Conservation (phyloP, 192 early-diverging fungal genomes). For the Cetraspora pellucida region DNA sequence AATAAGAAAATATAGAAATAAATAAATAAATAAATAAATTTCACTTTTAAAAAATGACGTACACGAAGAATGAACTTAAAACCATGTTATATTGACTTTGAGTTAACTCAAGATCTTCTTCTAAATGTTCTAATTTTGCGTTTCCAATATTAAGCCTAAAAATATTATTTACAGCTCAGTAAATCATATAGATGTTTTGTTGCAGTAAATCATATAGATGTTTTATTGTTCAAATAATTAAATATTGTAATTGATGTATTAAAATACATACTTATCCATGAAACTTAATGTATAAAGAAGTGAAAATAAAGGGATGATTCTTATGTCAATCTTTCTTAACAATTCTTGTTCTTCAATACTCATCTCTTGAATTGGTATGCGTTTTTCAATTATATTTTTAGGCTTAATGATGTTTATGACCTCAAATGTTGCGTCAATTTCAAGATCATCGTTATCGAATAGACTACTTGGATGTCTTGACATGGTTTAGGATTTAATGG, state of each 20-base stretch:
- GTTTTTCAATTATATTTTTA: no score
- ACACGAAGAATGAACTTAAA: conserved; percentile 68
- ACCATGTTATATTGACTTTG: conserved; percentile 58
- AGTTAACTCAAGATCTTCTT: conserved; percentile 45
- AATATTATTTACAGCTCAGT: background rate
- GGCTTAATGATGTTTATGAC: no score
- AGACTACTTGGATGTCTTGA: no score
- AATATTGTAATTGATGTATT: background rate
- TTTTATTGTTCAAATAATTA: background rate
- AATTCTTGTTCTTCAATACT: conserved; percentile 34
- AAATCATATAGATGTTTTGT: background rate
- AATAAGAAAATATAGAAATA: no score
- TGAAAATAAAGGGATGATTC: conserved; percentile 63
- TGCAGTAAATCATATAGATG: background rate
- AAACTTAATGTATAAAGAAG: conserved; percentile 68
- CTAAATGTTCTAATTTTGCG: conserved; percentile 55
- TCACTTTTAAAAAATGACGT: conserved; percentile 41
- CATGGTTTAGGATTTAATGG: no score
- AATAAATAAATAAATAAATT: no score
- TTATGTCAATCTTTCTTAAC: conserved; percentile 62
- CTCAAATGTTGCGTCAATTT: no score
- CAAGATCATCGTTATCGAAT: no score
- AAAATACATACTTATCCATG: conserved; percentile 54
- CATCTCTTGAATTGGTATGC: no score
- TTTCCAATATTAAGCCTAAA: conserved; percentile 44